Evolutionary conservation across 306 rosid species (phyloP).

Genomic region (Gastrolobium bilobum): DNA sequence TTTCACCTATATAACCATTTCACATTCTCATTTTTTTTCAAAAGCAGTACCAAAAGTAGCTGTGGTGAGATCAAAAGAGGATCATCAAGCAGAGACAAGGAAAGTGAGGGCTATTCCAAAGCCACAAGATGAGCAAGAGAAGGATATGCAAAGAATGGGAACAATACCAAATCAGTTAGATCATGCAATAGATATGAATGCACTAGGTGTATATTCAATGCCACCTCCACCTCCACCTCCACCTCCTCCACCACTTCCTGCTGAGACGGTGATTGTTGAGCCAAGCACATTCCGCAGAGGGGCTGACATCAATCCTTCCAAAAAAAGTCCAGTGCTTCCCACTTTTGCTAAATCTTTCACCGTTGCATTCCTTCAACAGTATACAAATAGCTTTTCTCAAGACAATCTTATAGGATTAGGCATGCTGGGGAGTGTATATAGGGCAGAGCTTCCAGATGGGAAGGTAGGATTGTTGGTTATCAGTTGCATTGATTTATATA

Average conservation of each 20-base stretch:
- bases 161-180: slow-evolving; percentile 63
- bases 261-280: slow-evolving; percentile 68
- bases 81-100: slow-evolving; percentile 58
- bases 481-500: slow-evolving; percentile 34
- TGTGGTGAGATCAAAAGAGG: slow-evolving; percentile 63
- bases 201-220: slow-evolving; percentile 53
- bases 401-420: slow-evolving; percentile 86
- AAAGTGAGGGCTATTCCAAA: slow-evolving; percentile 57
- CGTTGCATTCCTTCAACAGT: slow-evolving; percentile 90
- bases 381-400: slow-evolving; percentile 88
- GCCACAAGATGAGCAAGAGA: slow-evolving; percentile 58
- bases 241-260: slow-evolving; percentile 63
- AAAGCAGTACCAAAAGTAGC: slow-evolving; percentile 63
- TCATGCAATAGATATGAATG: slow-evolving; percentile 64
- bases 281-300: slow-evolving; percentile 56
- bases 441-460: slow-evolving; percentile 86
- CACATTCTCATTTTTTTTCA: slow-evolving; percentile 20
- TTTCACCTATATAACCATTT: background rate
- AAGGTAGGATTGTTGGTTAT: slow-evolving; percentile 68
- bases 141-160: slow-evolving; percentile 53
- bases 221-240: slow-evolving; percentile 75
- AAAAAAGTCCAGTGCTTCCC: slow-evolving; percentile 44
- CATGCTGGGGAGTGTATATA: slow-evolving; percentile 84
- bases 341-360: slow-evolving; percentile 75
- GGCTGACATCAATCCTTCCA: slow-evolving; percentile 56